Evolutionary conservation across 768 basidiomycete genomes (phyloP).

Genomic region (Kwoniella pini): DNA sequence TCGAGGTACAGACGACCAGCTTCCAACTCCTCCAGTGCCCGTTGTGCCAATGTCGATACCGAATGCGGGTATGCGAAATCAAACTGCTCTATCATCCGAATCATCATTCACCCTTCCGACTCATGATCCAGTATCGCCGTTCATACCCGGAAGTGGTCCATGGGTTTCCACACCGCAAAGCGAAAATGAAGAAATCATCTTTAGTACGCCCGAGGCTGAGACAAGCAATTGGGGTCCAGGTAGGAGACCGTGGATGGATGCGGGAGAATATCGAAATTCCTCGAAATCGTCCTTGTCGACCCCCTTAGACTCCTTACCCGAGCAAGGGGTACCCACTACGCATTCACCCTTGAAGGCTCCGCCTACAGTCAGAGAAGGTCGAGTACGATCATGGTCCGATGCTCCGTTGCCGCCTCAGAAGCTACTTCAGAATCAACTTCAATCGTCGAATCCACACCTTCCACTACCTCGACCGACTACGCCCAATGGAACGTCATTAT

Average conservation of each 20-base stretch:
- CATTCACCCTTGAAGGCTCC: conserved; percentile 6
- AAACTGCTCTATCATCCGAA: conserved; percentile 26
- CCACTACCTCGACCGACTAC: conserved; percentile 4
- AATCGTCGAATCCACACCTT: conserved; percentile 11
- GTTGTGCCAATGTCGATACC: conserved; percentile 15
- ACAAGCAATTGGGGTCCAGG: conserved; percentile 38
- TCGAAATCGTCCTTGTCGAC: conserved; percentile 24
- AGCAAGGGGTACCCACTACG: conserved; percentile 15
- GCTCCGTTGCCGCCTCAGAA: conserved; percentile 31
- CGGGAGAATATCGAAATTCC: conserved; percentile 17
- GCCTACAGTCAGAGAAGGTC: conserved; percentile 6
- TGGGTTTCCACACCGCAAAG: conserved; percentile 26
- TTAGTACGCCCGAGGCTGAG: conserved; percentile 22
- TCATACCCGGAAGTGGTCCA: conserved; percentile 7
- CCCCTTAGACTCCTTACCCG: conserved; percentile 30
- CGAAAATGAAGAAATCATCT: conserved; percentile 39
- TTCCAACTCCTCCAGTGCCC: neutral
- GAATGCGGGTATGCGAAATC: conserved; percentile 9
- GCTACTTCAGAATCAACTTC: neutral
- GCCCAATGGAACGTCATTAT: conserved; percentile 4
- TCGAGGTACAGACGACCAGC: conserved; percentile 5
- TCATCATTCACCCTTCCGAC: conserved; percentile 33
- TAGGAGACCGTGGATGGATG: conserved; percentile 43
- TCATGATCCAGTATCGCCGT: conserved; percentile 22
- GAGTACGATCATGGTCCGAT: conserved; percentile 44